phyloP scores from a whole-genome alignment of 805 yeast species.

The Candida tallmaniae region DNA sequence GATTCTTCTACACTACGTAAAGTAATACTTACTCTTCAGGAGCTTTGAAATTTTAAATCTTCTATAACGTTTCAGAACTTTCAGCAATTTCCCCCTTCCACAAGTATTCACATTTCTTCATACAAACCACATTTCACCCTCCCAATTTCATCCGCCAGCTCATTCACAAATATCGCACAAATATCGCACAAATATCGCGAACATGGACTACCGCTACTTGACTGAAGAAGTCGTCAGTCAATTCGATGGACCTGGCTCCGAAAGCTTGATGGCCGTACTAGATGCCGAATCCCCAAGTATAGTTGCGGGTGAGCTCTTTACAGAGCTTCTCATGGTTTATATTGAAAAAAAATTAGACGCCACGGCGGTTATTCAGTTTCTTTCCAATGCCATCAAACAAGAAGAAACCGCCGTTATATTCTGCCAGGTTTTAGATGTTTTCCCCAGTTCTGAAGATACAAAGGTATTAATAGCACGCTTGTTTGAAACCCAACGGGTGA shows the following conservation, averaged over 20 bases:
- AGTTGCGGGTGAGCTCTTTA: conserved; percentile 8
- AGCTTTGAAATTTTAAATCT: no score
- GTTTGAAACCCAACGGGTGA: conserved; percentile 18
- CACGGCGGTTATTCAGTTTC: conserved; percentile 11
- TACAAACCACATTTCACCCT: no score
- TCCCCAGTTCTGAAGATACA: conserved; percentile 24
- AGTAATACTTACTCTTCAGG: no score
- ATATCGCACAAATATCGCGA: no score
- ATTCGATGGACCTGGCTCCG: conserved; percentile 28
- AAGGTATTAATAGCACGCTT: conserved; percentile 19
- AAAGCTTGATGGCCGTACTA: conserved; percentile 25
- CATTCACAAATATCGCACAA: no score
- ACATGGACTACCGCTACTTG: conserved; percentile 10
- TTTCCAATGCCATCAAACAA: conserved; percentile 24
- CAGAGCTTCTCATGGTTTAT: conserved; percentile 11
- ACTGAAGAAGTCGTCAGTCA: conserved; percentile 28
- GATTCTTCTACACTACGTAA: no score
- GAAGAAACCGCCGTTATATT: conserved; percentile 30
- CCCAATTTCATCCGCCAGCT: no score
- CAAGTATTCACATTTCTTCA: no score
- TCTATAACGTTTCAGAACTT: no score
- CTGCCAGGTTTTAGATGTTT: conserved; percentile 36
- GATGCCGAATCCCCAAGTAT: conserved; percentile 18
- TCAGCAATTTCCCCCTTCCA: no score
- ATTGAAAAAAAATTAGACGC: conserved; percentile 5